These are phyloP conservation scores for Penicillium odoratum DNA, from an alignment of 495 filamentous ascomycete species.

Conservation along the genomic window DNA sequence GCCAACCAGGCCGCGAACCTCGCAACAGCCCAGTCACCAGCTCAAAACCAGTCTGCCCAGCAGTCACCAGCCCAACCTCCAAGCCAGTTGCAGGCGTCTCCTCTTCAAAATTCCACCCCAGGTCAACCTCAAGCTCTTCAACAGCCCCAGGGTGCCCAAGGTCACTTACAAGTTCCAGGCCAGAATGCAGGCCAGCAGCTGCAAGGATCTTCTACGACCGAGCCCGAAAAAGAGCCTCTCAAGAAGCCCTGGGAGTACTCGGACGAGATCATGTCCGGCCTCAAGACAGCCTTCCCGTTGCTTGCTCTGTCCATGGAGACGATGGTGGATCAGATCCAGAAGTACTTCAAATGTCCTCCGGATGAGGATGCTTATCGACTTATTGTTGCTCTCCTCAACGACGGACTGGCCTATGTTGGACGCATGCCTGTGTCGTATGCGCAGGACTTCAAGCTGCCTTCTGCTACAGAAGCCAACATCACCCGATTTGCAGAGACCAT, in stretches of 20 bases:
- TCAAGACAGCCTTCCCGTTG: slow-evolving; percentile 95
- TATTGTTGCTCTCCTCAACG: slow-evolving; percentile 96
- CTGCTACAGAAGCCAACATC: slow-evolving; percentile 92
- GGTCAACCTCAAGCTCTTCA: slow-evolving; percentile 20
- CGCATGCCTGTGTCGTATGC: slow-evolving; percentile 82
- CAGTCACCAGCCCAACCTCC: slow-evolving; percentile 30
- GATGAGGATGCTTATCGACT: slow-evolving; percentile 97
- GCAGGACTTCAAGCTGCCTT: slow-evolving; percentile 85
- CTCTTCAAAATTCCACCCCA: slow-evolving; percentile 29
- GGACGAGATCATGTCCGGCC: slow-evolving; percentile 88
- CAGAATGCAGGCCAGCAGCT: slow-evolving; percentile 29
- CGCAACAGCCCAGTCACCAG: slow-evolving; percentile 34
- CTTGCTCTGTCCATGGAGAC: slow-evolving; percentile 98
- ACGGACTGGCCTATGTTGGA: slow-evolving; percentile 84
- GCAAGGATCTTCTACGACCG: slow-evolving; percentile 14
- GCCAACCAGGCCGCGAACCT: slow-evolving; percentile 34
- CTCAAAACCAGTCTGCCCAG: slow-evolving; percentile 30
- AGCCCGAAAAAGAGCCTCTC: slow-evolving; percentile 44
- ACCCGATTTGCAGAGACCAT: slow-evolving; percentile 96
- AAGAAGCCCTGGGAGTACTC: slow-evolving; percentile 94
- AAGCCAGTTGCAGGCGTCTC: slow-evolving; percentile 28
- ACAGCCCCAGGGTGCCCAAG: slow-evolving; percentile 23
- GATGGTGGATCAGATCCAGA: slow-evolving; percentile 97
- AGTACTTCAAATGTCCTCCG: slow-evolving; percentile 97
- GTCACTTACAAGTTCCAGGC: slow-evolving; percentile 44